A percentile compares a stretch with the other conserved stretches of the same genome.
Conservation (phyloP, 139 green algal genomes). For the Pseudopediastrum boryanum region DNA sequence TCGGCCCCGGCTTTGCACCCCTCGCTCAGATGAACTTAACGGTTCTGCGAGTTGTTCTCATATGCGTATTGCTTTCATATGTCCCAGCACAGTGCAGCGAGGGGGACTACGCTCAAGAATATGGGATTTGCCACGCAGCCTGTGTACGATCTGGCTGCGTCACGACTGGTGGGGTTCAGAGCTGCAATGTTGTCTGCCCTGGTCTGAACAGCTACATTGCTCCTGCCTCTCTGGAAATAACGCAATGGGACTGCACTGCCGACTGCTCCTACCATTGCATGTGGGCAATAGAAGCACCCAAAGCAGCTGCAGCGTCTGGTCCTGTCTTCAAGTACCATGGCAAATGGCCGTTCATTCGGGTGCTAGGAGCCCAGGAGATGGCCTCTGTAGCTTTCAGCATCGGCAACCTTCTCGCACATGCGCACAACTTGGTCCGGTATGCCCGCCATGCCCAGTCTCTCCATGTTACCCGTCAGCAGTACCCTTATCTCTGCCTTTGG, state of each 20-base stretch:
- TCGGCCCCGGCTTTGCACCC: no score
- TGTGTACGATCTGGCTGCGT: conserved; percentile 22
- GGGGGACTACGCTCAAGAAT: conserved; percentile 6
- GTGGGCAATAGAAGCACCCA: conserved; percentile 51
- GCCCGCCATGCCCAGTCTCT: neutral
- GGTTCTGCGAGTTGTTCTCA: no score
- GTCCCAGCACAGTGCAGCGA: conserved; percentile 7
- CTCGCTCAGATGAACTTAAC: no score
- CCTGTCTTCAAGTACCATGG: conserved; percentile 78
- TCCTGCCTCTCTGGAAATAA: conserved; percentile 29
- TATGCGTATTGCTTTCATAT: no score
- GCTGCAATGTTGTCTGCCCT: conserved; percentile 14
- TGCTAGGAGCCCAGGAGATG: conserved; percentile 77
- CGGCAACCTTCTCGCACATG: conserved; percentile 74
- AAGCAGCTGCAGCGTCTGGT: neutral
- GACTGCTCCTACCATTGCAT: conserved; percentile 90
- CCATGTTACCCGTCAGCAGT: neutral
- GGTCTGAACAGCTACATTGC: conserved; percentile 8
- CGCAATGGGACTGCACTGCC: conserved; percentile 55
- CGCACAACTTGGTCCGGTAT: conserved; percentile 41
- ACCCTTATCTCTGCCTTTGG: conserved; percentile 68
- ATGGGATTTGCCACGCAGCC: neutral
- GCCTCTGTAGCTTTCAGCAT: conserved; percentile 76
- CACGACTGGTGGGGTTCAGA: conserved; percentile 17
- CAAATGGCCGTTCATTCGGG: conserved; percentile 88